Evolutionary conservation across 1,284 basidiomycete species (phyloP).

Genomic region (Athelia sp.): DNA sequence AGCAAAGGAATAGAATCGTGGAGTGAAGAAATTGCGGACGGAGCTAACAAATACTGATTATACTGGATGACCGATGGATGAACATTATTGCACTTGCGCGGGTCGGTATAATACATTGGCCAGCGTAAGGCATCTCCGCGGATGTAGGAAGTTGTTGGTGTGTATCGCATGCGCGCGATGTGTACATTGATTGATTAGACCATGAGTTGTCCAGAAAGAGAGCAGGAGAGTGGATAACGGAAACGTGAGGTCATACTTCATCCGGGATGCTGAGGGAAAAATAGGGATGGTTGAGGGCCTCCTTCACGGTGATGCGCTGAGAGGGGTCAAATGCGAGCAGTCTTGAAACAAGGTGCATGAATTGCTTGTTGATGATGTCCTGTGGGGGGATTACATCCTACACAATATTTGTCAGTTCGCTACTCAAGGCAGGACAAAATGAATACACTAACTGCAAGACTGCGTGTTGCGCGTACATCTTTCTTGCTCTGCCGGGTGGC

Average conservation of each 20-base stretch:
- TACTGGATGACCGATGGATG: slow-evolving; percentile 20
- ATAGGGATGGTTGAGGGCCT: slow-evolving; percentile 86
- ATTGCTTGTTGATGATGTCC: slow-evolving; percentile 71
- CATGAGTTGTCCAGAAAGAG: not conserved
- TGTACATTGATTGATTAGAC: not conserved
- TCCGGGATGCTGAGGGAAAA: slow-evolving; percentile 62
- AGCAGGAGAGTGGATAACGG: not conserved
- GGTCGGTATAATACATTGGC: slow-evolving; percentile 9
- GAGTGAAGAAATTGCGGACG: slow-evolving; percentile 11
- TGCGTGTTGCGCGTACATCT: slow-evolving; percentile 86
- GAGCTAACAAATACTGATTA: slow-evolving; percentile 13
- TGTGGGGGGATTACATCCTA: slow-evolving; percentile 82
- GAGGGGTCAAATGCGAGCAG: slow-evolving; percentile 91
- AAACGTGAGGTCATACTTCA: slow-evolving; percentile 41
- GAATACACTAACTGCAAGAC: slow-evolving; percentile 55
- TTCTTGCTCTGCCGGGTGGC: slow-evolving; percentile 88
- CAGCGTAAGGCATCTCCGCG: slow-evolving; percentile 8
- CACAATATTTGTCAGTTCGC: slow-evolving; percentile 9
- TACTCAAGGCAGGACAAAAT: slow-evolving; percentile 3
- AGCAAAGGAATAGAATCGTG: slow-evolving; percentile 2
- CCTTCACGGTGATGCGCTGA: slow-evolving; percentile 80
- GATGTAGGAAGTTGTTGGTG: slow-evolving; percentile 12
- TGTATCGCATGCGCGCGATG: not conserved
- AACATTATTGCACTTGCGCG: slow-evolving; percentile 26
- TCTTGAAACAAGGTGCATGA: slow-evolving; percentile 83